Percentiles rank a stretch among this genome's conserved stretches.
Conservation (phyloP, 2,329 filamentous ascomycete genomes). For the Colletotrichum aenigma region DNA sequence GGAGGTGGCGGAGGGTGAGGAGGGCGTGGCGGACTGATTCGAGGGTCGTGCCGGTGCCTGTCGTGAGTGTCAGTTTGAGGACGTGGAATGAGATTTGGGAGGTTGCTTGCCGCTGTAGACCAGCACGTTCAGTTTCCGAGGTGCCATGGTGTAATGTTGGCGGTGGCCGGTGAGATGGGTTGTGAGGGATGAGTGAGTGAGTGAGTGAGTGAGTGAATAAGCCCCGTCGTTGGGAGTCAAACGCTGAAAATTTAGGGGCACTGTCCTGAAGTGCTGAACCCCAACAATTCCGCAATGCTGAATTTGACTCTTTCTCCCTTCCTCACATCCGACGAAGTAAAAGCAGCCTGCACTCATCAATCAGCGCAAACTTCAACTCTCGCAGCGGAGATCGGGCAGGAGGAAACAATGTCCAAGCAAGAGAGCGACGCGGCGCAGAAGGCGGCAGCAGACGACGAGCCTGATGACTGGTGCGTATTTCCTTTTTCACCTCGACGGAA, state of each 20-base stretch:
- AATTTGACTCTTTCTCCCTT: neutral
- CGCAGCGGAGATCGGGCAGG: fast-evolving
- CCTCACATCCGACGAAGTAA: neutral
- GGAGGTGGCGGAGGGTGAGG: slow-evolving; percentile 81
- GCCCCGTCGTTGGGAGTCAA: neutral
- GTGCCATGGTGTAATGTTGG: slow-evolving; percentile 54
- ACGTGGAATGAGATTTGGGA: slow-evolving; percentile 28
- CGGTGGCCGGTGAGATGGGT: slow-evolving; percentile 1
- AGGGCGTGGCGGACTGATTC: slow-evolving; percentile 91
- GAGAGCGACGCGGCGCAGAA: slow-evolving; percentile 46
- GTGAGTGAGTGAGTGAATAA: neutral
- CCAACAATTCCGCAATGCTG: neutral
- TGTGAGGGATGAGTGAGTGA: neutral
- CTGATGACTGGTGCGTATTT: slow-evolving; percentile 84
- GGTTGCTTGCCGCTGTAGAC: slow-evolving; percentile 79
- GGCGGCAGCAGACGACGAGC: slow-evolving; percentile 75
- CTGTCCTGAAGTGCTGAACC: neutral
- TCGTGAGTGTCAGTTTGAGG: slow-evolving; percentile 20
- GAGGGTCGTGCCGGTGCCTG: slow-evolving; percentile 83
- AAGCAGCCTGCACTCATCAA: neutral
- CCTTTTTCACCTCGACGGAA: neutral
- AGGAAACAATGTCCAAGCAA: slow-evolving; percentile 57
- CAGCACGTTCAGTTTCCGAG: slow-evolving; percentile 83
- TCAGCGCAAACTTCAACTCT: neutral
- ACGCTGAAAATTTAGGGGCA: slow-evolving; percentile 4